Evolutionary conservation across 257 asterid species (phyloP), one percentile per base, ranked within the genome.

Genomic region (Agastache rugosa): DNA sequence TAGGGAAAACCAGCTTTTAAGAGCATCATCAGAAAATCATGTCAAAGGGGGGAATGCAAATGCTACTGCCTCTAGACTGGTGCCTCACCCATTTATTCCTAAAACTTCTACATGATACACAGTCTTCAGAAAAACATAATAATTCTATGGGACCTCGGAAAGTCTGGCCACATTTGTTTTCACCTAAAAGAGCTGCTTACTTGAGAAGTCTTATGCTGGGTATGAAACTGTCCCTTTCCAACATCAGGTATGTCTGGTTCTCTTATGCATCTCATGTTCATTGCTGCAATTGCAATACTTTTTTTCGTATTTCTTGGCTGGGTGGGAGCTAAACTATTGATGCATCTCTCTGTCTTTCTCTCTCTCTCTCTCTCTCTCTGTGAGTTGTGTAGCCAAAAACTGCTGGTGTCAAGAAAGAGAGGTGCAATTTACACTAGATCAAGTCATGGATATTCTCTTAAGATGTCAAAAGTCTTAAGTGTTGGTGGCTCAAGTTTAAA

Each of bases 381-480:
- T 71, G 71, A 67, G 12, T 41, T 64, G 72, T 79, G 79, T 82
- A 94, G 98, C 84, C 91, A 84, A 82, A 88, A 88, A 69, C 75
- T 87, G 61, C 74, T 84, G 78, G 78, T 90, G 27, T 80, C 97
- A 70, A 86, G 89, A 68, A 95, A 86, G 81, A 84, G 97, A 82
- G 91, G 92, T 73, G 89, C 99, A 51, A 66, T 90, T 68, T 95
- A 95, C 83, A 90, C 89, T 66, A 92, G 93, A 80, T 90, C 99
- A 44, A 69, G 78, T 44, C 86, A 82, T 82, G 99, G 99, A 31
- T 93, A 89, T 73, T 90, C 98, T 78, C 95, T 95, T 54, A 82
- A 73, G 81, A 86, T 88, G 79, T 92, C 97, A 70, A 85, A 90
- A 85, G 92, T 90, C 51, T 73, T 87, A 66, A 82, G 96, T 83